Conservation (phyloP, 2,329 filamentous ascomycete species). For the Colletotrichum karsti region DNA sequence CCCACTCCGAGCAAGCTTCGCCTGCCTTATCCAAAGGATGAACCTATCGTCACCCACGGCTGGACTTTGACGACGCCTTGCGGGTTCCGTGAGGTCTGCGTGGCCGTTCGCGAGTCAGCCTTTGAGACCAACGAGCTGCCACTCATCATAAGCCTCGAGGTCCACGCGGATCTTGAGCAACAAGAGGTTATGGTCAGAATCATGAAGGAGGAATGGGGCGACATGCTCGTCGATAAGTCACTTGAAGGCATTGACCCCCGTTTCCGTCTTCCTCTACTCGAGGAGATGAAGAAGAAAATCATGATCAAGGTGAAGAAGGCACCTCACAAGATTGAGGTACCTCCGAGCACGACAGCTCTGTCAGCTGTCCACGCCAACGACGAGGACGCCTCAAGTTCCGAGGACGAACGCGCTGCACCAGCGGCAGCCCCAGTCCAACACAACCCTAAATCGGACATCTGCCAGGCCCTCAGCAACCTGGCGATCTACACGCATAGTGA, state of each 20-base stretch:
- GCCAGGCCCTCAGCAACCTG: constrained; percentile 75
- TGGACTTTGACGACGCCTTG: constrained; percentile 89
- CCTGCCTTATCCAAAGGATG: constrained; percentile 52
- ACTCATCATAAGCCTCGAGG: constrained; percentile 90
- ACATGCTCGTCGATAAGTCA: constrained; percentile 71
- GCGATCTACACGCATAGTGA: constrained; percentile 90
- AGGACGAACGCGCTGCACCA: constrained; percentile 47
- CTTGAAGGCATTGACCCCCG: constrained; percentile 60
- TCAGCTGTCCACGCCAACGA: constrained; percentile 41
- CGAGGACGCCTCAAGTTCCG: constrained; percentile 51
- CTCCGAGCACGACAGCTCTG: constrained; percentile 40
- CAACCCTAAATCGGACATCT: constrained; percentile 67
- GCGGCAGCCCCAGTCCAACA: constrained; percentile 32
- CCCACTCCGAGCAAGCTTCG: constrained; percentile 36
- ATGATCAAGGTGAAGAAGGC: constrained; percentile 81
- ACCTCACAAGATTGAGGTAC: constrained; percentile 41
- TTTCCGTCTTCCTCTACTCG: constrained; percentile 72
- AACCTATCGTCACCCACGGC: constrained; percentile 84
- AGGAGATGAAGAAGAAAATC: constrained; percentile 81
- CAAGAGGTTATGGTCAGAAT: constrained; percentile 94
- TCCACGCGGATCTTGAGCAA: constrained; percentile 83
- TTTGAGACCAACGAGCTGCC: constrained; percentile 82
- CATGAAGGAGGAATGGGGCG: constrained; percentile 89
- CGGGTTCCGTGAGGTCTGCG: constrained; percentile 86
- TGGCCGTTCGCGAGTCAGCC: constrained; percentile 79